Evolutionary conservation across 2,329 filamentous ascomycete genomes (phyloP), one percentile per base, ranked within the genome.

Genomic region (Beauveria australis): DNA sequence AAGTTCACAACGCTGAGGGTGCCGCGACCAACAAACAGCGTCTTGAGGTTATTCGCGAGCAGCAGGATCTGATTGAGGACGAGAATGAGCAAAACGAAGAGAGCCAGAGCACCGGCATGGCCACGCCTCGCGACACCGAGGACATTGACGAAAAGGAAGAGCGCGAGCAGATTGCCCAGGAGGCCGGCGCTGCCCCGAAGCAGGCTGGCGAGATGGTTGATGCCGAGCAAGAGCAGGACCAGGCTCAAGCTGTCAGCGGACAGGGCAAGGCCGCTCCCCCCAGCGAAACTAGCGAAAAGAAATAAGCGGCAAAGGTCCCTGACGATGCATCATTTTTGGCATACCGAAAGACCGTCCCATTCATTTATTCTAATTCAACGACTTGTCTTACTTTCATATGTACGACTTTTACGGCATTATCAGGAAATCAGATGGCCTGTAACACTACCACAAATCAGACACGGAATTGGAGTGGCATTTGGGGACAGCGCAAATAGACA

Each of bases 1-100:
- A 99, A 78, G 92, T 99, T 10, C 91, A 97, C 81, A 96, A 88
- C 63, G 92, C 93, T 53, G 94, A 99, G 77, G 94, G 94, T 63
- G 93, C 92, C 12, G 94, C 94, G 26, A 99, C 94, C 66, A 99
- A 99, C 84, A 97, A 95, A 83, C 94, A 97, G 81, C 89, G 94
- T 73, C 88, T 99, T 47, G 94, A 99, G 79, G 94, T 99, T 18
- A 83, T 99, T 72, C 95, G 92, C 83, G 94, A 99, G 79, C 94
- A 99, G 79, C 90, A 99, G 74, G 94, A 97, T 73, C 85, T 99
- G 64, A 99, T 99, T 62, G 88, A 96, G 65, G 94, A 99, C 72
- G 94, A 99, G 80, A 95, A 93, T 65, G 85, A 94, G 78, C 93
- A 99, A 78, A 89, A 90, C 69, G 84, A 92, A 71, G 84, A 88